Evolutionary conservation across 371 early-diverging fungal genomes (phyloP).

Genomic region (Circinella umbellata): DNA sequence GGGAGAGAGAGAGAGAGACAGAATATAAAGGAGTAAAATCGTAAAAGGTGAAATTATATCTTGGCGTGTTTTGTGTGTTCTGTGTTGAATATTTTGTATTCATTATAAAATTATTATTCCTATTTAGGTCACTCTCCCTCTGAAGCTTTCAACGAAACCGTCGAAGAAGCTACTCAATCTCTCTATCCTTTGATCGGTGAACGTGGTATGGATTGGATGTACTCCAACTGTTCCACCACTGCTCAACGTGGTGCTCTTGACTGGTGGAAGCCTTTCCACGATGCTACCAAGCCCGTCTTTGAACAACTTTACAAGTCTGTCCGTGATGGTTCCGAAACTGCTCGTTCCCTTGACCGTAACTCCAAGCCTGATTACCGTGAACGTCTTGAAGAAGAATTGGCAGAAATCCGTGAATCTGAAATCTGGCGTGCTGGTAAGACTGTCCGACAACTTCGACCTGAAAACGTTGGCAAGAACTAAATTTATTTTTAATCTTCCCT

Average conservation of each 20-base stretch:
- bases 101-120: no score
- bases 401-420: constrained; percentile 74
- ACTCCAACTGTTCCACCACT: constrained; percentile 95
- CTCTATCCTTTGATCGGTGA: constrained; percentile 96
- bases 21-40: background rate
- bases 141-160: constrained; percentile 99
- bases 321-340: constrained; percentile 89
- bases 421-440: constrained; percentile 85
- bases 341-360: constrained; percentile 89
- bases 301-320: constrained; percentile 89
- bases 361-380: constrained; percentile 91
- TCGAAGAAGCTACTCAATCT: constrained; percentile 98
- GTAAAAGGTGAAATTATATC: no score
- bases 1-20: background rate
- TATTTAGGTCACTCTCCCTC: constrained; percentile 85
- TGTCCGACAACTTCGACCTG: constrained; percentile 88
- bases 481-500: no score
- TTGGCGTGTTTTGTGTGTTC: no score
- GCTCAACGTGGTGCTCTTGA: constrained; percentile 96
- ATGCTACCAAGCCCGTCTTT: constrained; percentile 94
- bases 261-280: constrained; percentile 95
- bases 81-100: no score
- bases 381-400: constrained; percentile 88
- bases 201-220: constrained; percentile 98
- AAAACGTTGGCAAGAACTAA: constrained; percentile 61